A percentile compares a stretch with the other conserved stretches of the same genome.
These are phyloP conservation scores for Evansstolkia leycettana DNA, from an alignment of 495 filamentous ascomycete species.

Conservation along the genomic window DNA sequence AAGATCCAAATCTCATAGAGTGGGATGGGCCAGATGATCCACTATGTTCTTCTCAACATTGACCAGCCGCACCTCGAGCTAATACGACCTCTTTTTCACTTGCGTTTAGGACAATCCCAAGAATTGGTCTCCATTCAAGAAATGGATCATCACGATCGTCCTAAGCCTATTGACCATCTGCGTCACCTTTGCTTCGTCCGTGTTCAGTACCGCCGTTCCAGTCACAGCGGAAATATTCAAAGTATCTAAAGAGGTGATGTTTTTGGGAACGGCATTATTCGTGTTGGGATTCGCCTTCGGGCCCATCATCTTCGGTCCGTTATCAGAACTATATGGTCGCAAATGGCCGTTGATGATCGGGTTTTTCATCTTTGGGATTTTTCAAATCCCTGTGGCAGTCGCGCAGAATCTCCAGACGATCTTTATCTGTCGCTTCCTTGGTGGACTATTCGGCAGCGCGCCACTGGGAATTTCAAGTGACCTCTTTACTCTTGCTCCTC, in stretches of 20 bases:
- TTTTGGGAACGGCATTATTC: constrained; percentile 42
- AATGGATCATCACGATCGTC: constrained; percentile 62
- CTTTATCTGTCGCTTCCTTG: constrained; percentile 48
- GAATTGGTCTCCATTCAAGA: constrained; percentile 49
- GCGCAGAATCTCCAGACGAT: constrained; percentile 47
- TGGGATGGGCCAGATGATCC: constrained; percentile 47
- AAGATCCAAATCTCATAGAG: constrained; percentile 30
- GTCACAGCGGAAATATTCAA: constrained; percentile 36
- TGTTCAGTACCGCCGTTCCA: constrained; percentile 43
- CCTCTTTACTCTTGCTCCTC: too few species aligned
- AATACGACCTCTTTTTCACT: neutral
- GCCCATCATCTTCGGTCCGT: constrained; percentile 41
- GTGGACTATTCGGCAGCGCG: constrained; percentile 50
- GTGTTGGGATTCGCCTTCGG: constrained; percentile 44
- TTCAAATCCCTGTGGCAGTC: constrained; percentile 49
- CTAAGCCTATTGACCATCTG: constrained; percentile 45
- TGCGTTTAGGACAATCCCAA: constrained; percentile 43
- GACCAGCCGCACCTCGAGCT: neutral
- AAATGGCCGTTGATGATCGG: constrained; percentile 44
- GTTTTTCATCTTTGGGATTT: constrained; percentile 43
- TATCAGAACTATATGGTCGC: constrained; percentile 47
- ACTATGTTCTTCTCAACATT: neutral
- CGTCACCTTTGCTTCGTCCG: constrained; percentile 46
- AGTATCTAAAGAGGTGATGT: constrained; percentile 43
- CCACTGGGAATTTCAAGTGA: constrained; percentile 48